Conservation (phyloP, 441 rosid species). For the Metrosideros polymorpha region DNA sequence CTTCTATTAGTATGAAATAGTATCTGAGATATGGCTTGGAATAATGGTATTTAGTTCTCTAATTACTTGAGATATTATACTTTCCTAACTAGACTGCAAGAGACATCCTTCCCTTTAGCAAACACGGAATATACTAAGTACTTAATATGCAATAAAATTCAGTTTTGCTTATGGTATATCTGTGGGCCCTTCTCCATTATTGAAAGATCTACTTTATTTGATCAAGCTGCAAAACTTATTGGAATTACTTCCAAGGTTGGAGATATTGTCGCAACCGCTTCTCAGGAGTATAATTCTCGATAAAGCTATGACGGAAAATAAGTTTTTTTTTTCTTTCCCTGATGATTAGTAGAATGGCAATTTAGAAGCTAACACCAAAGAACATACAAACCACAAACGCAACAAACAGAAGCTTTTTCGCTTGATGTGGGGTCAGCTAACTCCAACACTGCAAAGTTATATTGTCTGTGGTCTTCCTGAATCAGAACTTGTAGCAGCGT, state of each 20-base stretch:
- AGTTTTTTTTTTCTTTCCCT: neutral
- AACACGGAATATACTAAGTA: neutral
- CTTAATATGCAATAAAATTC: neutral
- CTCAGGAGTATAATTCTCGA: neutral
- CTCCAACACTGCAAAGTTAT: neutral
- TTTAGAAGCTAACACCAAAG: neutral
- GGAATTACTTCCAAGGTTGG: neutral
- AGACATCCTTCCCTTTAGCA: neutral
- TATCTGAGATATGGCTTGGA: neutral
- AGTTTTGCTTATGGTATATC: neutral
- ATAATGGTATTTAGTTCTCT: neutral
- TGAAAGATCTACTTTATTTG: neutral
- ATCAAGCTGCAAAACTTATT: neutral
- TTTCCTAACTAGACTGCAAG: neutral
- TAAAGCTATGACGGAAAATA: neutral
- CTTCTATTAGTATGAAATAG: neutral
- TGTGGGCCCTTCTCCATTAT: neutral
- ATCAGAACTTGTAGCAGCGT: neutral
- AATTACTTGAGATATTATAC: neutral
- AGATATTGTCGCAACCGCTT: neutral
- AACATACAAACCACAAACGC: neutral
- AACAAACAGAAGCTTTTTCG: neutral
- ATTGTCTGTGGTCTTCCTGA: neutral
- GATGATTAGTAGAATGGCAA: neutral
- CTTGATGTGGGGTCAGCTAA: neutral